Evolutionary conservation across 2,329 filamentous ascomycete species (phyloP).

Genomic region (Ophiostoma australiae): DNA sequence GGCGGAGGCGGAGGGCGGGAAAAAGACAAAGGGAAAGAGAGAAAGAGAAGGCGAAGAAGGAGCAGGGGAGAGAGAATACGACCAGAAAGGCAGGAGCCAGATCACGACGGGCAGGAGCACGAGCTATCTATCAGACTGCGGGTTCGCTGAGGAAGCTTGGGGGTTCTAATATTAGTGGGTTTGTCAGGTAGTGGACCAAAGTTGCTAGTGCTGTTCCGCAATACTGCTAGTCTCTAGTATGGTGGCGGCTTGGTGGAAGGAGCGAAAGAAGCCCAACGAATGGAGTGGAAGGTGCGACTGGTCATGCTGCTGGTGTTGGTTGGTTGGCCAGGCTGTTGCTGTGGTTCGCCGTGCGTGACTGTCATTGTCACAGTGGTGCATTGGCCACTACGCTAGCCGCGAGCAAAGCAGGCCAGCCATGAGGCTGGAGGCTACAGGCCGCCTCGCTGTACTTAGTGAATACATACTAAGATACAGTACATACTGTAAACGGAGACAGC

Average conservation of each 20-base stretch:
- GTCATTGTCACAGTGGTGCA: background rate
- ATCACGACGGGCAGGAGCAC: conserved; percentile 7
- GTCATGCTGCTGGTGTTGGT: background rate
- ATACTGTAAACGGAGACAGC: too few species aligned
- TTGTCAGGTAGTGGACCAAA: background rate
- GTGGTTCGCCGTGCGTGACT: too few species aligned
- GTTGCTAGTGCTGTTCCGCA: background rate
- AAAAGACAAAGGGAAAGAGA: background rate
- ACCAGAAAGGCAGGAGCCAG: conserved; percentile 4
- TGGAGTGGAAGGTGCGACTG: conserved; percentile 19
- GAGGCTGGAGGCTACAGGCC: background rate
- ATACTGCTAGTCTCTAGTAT: background rate
- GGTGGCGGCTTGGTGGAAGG: background rate
- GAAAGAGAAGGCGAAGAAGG: background rate
- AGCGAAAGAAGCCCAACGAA: conserved; percentile 22
- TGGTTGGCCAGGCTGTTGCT: background rate
- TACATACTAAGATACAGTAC: too few species aligned
- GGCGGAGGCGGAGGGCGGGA: background rate
- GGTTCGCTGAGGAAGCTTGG: background rate
- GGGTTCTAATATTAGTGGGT: background rate
- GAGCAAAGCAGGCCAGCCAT: background rate
- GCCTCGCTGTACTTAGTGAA: background rate
- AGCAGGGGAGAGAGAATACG: background rate
- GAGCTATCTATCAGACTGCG: background rate
- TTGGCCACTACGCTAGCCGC: background rate